A percentile compares a stretch with the other conserved stretches of the same genome.
These are phyloP conservation scores for Dipodascopsis tothii DNA, from an alignment of 805 yeast species.

Conservation along the genomic window DNA sequence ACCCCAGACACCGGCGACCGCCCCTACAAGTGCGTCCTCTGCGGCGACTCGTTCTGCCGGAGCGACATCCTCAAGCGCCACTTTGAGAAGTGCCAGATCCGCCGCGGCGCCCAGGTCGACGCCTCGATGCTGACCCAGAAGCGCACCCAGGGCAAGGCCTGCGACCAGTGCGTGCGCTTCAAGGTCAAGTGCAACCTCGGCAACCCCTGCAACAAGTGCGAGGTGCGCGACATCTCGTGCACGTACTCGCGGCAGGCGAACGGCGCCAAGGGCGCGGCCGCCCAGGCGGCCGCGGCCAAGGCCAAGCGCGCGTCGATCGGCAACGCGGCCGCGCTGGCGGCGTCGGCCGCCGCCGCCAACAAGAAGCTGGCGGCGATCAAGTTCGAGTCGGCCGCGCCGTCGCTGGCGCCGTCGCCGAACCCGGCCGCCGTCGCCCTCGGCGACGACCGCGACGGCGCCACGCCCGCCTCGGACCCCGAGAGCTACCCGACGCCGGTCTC, in stretches of 20 bases:
- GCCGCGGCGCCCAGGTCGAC: constrained; percentile 3
- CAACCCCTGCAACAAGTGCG: neutral
- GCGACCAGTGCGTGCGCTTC: neutral
- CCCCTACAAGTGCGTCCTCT: constrained; percentile 70
- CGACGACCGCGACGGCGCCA: neutral
- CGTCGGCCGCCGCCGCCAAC: neutral
- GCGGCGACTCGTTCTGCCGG: constrained; percentile 50
- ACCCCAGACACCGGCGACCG: constrained; percentile 61
- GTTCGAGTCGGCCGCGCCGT: neutral
- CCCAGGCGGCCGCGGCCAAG: neutral
- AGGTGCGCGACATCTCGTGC: neutral
- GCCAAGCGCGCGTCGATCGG: no score
- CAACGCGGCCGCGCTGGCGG: neutral
- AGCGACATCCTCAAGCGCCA: constrained; percentile 75
- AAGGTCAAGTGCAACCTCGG: neutral
- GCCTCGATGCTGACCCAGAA: neutral
- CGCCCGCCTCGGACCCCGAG: neutral
- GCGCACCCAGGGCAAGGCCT: neutral
- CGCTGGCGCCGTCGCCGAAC: neutral
- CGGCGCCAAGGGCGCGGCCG: neutral
- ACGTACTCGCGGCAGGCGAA: neutral
- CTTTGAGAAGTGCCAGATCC: constrained; percentile 26
- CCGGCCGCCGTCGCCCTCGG: neutral
- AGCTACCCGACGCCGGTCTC: neutral
- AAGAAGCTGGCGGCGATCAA: neutral